Base-by-base conservation (phyloP, 2,329 filamentous ascomycete species). In the Fusarium bulbicola region DNA sequence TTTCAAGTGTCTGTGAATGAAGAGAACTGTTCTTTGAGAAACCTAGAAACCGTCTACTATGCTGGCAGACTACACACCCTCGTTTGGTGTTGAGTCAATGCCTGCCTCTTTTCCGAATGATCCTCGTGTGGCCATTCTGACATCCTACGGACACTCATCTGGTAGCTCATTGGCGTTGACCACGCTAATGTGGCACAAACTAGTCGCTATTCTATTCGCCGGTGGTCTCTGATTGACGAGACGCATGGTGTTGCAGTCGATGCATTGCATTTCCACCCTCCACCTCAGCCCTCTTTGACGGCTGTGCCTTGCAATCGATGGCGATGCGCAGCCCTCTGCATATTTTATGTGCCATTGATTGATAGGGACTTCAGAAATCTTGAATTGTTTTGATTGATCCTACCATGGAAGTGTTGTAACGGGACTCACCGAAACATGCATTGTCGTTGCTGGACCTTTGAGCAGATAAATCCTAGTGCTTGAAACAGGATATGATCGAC, bases 281-380 rank as follows among this genome's bases (percentile, higher is more conserved):
- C 75, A 77, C 75, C 74, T 76, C 75, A 77, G 75, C 75, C 75
- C 72, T 77, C 66, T 76, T 73, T 69, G 59, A 67, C 67, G 76
- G 75, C 75, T 74, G 73, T 77, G 75, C 75, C 72, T 64, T 76
- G 73, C 68, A 59, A 74, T 74, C 57, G 52, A 74, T 72, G 68
- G 71, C 59, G 58, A 42, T 72, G 72, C 67, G 67, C 75, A 75
- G 74, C 70, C 73, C 59, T 65, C 57, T 74, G 60, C 73, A 68
- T 53, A 36, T 37, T 50, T 47, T 28, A 42, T n/a, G 26, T 26
- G 32, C 26, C 26, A 63, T 68, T 49, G 37, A 21, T 24, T 28
- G 36, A 40, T 30, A 40, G 28, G 43, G 39, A 49, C 14, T 42
- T 49, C 18, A 13, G 6, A 28, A 28, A 68, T 43, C 37, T 50